Percentiles rank a stretch among this genome's conserved stretches.
Evolutionary conservation across 2,329 filamentous ascomycete species (phyloP).

Genomic region (Fusarium annulatum): DNA sequence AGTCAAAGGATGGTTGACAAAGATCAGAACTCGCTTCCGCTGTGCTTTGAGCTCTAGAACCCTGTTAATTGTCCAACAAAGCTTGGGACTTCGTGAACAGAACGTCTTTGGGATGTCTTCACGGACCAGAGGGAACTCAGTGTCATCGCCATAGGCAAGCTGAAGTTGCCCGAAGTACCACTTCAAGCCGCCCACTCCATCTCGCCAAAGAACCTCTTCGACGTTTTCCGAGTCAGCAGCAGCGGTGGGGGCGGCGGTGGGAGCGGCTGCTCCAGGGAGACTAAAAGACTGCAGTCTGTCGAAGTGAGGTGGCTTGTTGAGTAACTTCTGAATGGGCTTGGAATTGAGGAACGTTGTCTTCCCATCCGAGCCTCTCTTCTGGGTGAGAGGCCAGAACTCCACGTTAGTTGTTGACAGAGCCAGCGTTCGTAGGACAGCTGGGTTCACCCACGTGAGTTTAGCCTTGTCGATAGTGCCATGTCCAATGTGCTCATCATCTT

Average conservation of each 20-base stretch:
- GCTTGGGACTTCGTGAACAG: neutral
- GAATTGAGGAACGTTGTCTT: neutral
- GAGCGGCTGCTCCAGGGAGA: neutral
- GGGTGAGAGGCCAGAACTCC: neutral
- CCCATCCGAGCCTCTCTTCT: neutral
- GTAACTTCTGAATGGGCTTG: rapidly evolving
- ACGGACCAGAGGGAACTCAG: rapidly evolving
- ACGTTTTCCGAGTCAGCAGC: neutral
- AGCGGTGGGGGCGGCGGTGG: neutral
- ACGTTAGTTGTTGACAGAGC: neutral
- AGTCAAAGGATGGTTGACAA: neutral
- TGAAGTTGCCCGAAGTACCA: neutral
- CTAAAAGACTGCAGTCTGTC: neutral
- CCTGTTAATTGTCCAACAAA: neutral
- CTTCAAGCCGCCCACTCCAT: neutral
- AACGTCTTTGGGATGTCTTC: neutral
- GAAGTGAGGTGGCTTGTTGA: neutral
- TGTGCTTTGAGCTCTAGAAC: neutral
- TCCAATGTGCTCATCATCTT: neutral
- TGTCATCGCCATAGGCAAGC: neutral
- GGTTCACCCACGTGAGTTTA: neutral
- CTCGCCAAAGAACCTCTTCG: neutral
- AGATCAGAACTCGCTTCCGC: neutral
- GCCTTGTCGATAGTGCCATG: neutral
- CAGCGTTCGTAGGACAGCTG: neutral